Percentiles rank a stretch among this genome's conserved stretches.
Conservation (phyloP, 768 basidiomycete genomes). For the Lactarius akahatsu region DNA sequence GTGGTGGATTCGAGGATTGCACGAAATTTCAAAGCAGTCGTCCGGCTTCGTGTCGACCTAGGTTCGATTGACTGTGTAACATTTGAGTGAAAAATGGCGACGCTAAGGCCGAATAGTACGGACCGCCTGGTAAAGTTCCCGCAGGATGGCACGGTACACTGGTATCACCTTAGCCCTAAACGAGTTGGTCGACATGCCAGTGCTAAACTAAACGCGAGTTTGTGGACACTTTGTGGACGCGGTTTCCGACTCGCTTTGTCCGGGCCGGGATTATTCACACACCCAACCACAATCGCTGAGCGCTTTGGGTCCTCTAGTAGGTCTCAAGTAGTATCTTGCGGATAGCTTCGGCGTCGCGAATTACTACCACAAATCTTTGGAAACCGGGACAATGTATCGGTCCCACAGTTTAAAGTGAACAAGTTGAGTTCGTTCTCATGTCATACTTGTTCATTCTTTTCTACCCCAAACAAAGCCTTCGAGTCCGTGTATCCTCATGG, state of each 20-base stretch:
- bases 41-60: conserved; percentile 40
- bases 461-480: neutral
- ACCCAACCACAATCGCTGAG: no score
- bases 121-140: conserved; percentile 56
- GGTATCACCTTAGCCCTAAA: conserved; percentile 29
- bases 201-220: neutral
- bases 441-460: neutral
- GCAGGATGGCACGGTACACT: conserved; percentile 52
- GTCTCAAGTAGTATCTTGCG: neutral
- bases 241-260: neutral
- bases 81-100: conserved; percentile 15
- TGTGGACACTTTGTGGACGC: neutral
- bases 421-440: neutral
- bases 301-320: neutral
- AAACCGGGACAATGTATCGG: neutral
- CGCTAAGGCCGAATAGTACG: conserved; percentile 32
- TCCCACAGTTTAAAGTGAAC: conserved; percentile 1
- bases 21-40: conserved; percentile 54
- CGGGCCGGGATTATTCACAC: neutral
- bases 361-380: neutral
- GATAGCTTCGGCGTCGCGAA: neutral
- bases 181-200: conserved; percentile 9
- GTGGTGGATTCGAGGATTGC: conserved; percentile 44
- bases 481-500: neutral
- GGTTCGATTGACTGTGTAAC: conserved; percentile 42